Evolutionary conservation across 352 stramenopile genomes (phyloP), one percentile per base, ranked within the genome.

Genomic region (Phytophthora gonapodyides): DNA sequence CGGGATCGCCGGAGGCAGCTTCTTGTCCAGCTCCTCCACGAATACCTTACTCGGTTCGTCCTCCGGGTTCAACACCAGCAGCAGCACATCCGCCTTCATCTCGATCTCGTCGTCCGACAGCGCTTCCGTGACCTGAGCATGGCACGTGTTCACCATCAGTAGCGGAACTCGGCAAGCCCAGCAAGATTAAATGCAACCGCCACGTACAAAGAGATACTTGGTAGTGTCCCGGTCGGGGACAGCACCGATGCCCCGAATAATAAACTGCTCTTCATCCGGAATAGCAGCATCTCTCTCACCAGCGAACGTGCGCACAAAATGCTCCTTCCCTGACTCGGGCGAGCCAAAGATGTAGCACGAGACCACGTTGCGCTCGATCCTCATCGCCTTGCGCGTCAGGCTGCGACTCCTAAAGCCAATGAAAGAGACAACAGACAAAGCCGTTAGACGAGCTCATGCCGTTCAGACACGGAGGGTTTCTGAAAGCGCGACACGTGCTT

Each of bases 271-370:
- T 16, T 86, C 67, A 16, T 75, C 64, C 27, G 34, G 17, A 34
- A 16, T 27, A 48, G 40, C 13, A 27, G 10, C 24, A 8, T 75
- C 67, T 41, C 84, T 80, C 16, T 61, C 58, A 17, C 75, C 78
- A 40, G 84, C 72, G 36, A 93, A 84, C 12, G 75, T 67, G 55
- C 67, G 69, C 16, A 87, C 62, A 53, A 90, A 82, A 8, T 74
- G 53, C 13, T 72, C 80, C 63, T 91, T 93, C 17, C 74, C 72
- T 13, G 78, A 69, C 17, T 66, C 56, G 0, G 64, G 40, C 10
- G 73, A 69, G 0, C 82, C 76, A 50, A 86, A 87, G 31, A 94
- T 62, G 54, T 88, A 90, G 56, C 80, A 90, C 27, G 83, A 88
- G 8, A 91, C 65, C 17, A 93, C 69, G 24, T 91, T 87, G 33